Conservation (phyloP, 2,329 filamentous ascomycete genomes). For the Trichoderma semiorbis region DNA sequence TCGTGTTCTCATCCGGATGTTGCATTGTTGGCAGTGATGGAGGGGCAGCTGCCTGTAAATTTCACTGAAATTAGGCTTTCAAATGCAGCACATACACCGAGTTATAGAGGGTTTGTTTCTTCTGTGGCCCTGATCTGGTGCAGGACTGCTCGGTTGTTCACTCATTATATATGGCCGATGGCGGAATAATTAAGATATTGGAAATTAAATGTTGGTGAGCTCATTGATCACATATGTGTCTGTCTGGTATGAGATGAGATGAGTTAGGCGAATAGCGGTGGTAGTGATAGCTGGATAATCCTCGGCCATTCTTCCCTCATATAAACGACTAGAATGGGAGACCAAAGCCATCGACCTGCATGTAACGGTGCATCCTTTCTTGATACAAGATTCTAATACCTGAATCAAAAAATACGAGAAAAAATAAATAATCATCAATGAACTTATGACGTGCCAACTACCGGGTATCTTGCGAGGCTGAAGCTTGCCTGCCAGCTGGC, state of each 20-base stretch:
- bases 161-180: slow-evolving; percentile 11
- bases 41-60: background rate
- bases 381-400: background rate
- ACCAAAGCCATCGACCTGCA: background rate
- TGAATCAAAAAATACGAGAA: background rate
- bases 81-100: slow-evolving; percentile 30
- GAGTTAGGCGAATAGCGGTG: background rate
- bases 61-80: background rate
- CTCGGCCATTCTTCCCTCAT: background rate
- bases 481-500: background rate
- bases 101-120: slow-evolving; percentile 34
- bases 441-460: background rate
- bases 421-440: background rate
- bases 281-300: background rate
- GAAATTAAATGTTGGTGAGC: background rate
- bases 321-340: background rate
- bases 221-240: background rate
- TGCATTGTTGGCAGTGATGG: background rate
- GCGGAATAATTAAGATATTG: background rate
- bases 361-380: background rate
- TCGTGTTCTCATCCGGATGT: background rate
- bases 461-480: background rate
- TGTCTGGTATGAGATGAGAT: background rate
- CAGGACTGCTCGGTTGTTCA: background rate
- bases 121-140: slow-evolving; percentile 24